A percentile compares a stretch with the other conserved stretches of the same genome.
Evolutionary conservation across 2,329 filamentous ascomycete genomes (phyloP).

Genomic region (Claviceps quebecensis): DNA sequence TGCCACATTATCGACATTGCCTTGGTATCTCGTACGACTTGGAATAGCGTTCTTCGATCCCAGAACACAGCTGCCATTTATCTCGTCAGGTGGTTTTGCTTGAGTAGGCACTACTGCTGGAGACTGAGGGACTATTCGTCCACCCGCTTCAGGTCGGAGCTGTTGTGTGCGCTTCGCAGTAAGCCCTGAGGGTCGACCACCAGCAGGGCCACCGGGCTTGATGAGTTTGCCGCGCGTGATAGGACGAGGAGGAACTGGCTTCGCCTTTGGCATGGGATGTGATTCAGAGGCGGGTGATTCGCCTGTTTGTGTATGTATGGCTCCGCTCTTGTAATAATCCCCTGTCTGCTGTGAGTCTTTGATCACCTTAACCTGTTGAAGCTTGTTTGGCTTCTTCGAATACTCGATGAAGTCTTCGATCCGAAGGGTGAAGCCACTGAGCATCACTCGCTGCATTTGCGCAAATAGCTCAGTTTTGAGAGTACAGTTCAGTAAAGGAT

Average conservation of each 20-base stretch:
- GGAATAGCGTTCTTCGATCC: conserved; percentile 20
- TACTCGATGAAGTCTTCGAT: conserved; percentile 82
- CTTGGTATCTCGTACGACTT: conserved; percentile 41
- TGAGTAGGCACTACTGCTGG: conserved; percentile 14
- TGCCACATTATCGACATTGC: conserved; percentile 34
- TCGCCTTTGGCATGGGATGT: conserved; percentile 72
- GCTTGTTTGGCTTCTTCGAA: conserved; percentile 94
- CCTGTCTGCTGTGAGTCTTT: conserved; percentile 68
- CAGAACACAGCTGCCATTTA: conserved; percentile 2
- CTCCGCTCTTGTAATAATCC: conserved; percentile 88
- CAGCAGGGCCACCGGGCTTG: conserved; percentile 76
- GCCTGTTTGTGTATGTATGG: conserved; percentile 73
- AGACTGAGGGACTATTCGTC: conserved; percentile 20
- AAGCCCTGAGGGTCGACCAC: conserved; percentile 63
- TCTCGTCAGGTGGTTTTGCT: not conserved
- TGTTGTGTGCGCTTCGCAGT: conserved; percentile 34
- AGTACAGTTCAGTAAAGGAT: conserved; percentile 84
- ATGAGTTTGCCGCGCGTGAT: conserved; percentile 91
- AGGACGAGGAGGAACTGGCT: conserved; percentile 72
- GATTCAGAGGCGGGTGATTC: conserved; percentile 74
- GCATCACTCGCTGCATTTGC: conserved; percentile 68
- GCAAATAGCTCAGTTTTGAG: conserved; percentile 97
- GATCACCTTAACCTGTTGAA: conserved; percentile 73
- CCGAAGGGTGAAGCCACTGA: conserved; percentile 67
- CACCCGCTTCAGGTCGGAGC: conserved; percentile 25